These are phyloP conservation scores for Huntiella savannae DNA, from an alignment of 2,329 filamentous ascomycete genomes.

Conservation along the genomic window DNA sequence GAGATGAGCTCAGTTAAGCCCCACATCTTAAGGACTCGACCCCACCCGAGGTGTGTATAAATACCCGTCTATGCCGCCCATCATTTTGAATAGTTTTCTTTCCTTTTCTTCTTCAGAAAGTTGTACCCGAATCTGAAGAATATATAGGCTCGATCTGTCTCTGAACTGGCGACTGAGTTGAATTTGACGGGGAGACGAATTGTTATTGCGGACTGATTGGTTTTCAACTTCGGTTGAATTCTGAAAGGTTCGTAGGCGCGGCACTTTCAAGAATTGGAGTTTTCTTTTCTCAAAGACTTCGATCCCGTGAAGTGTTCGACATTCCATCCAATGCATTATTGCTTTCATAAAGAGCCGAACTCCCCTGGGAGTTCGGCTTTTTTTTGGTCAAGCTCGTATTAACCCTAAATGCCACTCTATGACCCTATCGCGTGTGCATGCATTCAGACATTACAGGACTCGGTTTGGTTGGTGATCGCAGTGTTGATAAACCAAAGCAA, in stretches of 20 bases:
- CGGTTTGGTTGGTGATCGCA: too few relatives aligned
- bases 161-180: slow-evolving; percentile 32
- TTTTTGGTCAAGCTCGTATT: background rate
- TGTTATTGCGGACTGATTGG: slow-evolving; percentile 16
- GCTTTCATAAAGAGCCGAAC: background rate
- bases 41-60: slow-evolving; percentile 2
- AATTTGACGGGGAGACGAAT: slow-evolving; percentile 38
- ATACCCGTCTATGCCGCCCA: slow-evolving; percentile 1
- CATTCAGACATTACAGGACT: too few relatives aligned
- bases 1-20: background rate
- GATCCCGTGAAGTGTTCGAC: slow-evolving; percentile 47
- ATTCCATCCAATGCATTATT: slow-evolving; percentile 17
- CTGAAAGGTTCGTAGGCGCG: slow-evolving; percentile 16
- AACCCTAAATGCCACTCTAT: background rate
- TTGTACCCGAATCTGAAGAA: slow-evolving; percentile 37
- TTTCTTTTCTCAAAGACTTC: slow-evolving; percentile 25
- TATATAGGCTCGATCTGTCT: slow-evolving; percentile 26
- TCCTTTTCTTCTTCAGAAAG: slow-evolving; percentile 26
- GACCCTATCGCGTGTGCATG: background rate
- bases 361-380: background rate
- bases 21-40: background rate
- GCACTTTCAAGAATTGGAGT: slow-evolving; percentile 47
- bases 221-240: slow-evolving; percentile 12
- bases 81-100: slow-evolving; percentile 16
- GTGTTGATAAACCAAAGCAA: too few relatives aligned